Base-by-base conservation (phyloP, 192 early-diverging fungal genomes). In the Spizellomyces punctatus region DNA sequence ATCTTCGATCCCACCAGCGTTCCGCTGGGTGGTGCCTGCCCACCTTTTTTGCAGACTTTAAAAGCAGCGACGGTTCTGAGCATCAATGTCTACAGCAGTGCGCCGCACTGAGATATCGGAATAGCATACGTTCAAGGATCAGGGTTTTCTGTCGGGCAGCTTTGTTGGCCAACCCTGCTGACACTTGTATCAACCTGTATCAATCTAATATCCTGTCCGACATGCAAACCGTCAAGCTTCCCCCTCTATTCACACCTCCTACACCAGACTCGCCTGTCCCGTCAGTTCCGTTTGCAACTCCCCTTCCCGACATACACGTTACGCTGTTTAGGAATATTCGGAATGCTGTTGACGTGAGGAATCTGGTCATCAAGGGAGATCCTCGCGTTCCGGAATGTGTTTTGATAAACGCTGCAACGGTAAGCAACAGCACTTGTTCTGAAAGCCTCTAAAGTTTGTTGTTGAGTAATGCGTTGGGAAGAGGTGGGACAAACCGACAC, bases 321-420 rank as follows among this genome's bases (percentile, higher is more conserved):
- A 9, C 63, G 9, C 71, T 79, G 17, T 79, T 79, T 58, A 27
- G 46, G n/a, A 46, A 73, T 17, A 71, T 82, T 27, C 17, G 54
- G 12, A 79, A 82, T 69, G 69, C 80, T 4, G 46, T n/a, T 14
- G 74, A 75, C 12, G 41, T 82, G 54, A 72, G 63, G 44, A 41
- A 55, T 4, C 42, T 22, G 22, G 54, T 82, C 21, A 69, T 82
- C n/a, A 72, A 64, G 14, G 75, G 75, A n/a, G 74, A 79, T 48
- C 17, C 8, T 6, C 8, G 14, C 12, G 62, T 82, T 41, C 80
- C 80, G 17, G 21, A 76, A 22, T 80, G 79, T 50, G 77, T 67
- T 16, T 45, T 82, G 58, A 27, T 82, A 5, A 71, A 82, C 52
- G 75, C 81, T 12, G 17, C 54, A 36, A 63, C 46, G 67, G 77